Conservation (phyloP, 805 yeast genomes). For the Saccharomycopsis malanga region DNA sequence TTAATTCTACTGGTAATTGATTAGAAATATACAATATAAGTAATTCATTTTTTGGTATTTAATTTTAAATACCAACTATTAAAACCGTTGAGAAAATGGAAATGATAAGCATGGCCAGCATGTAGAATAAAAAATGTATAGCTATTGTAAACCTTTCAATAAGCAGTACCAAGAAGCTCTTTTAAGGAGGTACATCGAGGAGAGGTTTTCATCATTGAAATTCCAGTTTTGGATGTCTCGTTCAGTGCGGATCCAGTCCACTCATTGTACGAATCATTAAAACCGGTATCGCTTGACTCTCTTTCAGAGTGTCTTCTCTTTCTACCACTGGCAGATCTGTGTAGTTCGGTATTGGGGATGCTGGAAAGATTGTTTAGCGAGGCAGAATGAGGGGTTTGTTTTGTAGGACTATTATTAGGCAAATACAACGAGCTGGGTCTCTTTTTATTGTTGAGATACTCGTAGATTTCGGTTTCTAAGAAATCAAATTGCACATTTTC, state of each 20-base stretch:
- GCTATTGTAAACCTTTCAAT: neutral
- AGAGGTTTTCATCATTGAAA: constrained; percentile 14
- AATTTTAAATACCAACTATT: too few relatives aligned
- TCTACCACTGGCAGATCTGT: neutral
- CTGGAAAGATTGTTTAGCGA: neutral
- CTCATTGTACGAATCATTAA: neutral
- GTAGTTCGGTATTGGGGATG: neutral
- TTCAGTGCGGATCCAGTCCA: neutral
- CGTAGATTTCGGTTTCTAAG: neutral
- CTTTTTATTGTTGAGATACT: neutral
- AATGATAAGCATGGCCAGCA: neutral
- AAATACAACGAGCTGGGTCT: neutral
- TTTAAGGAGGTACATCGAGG: constrained; percentile 15
- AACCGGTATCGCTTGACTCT: neutral
- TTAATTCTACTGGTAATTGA: too few relatives aligned
- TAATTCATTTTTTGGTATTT: too few relatives aligned
- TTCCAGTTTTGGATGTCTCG: neutral
- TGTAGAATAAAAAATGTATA: too few relatives aligned
- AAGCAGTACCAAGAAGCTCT: neutral
- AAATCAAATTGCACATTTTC: too few relatives aligned
- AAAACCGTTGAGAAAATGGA: neutral
- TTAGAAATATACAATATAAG: too few relatives aligned
- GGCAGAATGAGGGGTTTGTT: neutral
- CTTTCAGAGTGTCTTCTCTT: constrained; percentile 11
- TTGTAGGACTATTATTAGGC: too few relatives aligned